Base-by-base conservation (phyloP, 1,139 yeast genomes). In the Chernovozyma aurita region DNA sequence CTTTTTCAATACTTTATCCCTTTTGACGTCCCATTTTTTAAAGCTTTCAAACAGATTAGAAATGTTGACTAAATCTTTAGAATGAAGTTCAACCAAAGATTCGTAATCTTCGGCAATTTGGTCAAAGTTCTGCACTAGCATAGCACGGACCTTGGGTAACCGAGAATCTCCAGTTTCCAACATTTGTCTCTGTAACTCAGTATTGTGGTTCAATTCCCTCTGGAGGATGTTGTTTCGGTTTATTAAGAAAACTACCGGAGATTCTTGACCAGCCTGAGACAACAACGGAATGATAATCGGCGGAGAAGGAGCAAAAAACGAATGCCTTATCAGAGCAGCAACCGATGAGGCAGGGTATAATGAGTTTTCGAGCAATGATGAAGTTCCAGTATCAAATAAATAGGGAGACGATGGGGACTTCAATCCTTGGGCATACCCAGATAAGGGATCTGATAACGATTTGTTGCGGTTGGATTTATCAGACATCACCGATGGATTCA, bases 381-480 rank as follows among this genome's bases (percentile, higher is more conserved):
- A 28, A 15, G 20, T 18, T 11, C 30, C 30, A 8, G 29, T 7
- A 17, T 16, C 20, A 11, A 9, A 11, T 6, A 12, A 6, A 12
- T 12, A 6, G 5, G 30, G 6, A 6, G 30, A 18, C 6, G 18
- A 7, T 9, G 21, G 18, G 20, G 18, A 15, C n/a, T 8, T 11
- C 5, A 24, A 11, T 12, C 13, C 13, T 7, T 20, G 22, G 9
- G 6, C 8, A 20, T 6, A 78, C 15, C 65, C 65, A 20, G 50
- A 61, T 2, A 98, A 92, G 61, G 85, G 92, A 42, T 79, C 90
- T 24, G 66, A 73, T 43, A 70, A 52, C 0, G 96, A 87, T 44
- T 72, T 92, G 53, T 67, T 72, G 47, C 58, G 56, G 17, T 32
- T 28, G 17, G 15, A 12, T n/a, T n/a, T n/a, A 30, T 28, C 33